Evolutionary conservation across 139 green algal genomes (phyloP).

Genomic region (Monoraphidium neglectum): DNA sequence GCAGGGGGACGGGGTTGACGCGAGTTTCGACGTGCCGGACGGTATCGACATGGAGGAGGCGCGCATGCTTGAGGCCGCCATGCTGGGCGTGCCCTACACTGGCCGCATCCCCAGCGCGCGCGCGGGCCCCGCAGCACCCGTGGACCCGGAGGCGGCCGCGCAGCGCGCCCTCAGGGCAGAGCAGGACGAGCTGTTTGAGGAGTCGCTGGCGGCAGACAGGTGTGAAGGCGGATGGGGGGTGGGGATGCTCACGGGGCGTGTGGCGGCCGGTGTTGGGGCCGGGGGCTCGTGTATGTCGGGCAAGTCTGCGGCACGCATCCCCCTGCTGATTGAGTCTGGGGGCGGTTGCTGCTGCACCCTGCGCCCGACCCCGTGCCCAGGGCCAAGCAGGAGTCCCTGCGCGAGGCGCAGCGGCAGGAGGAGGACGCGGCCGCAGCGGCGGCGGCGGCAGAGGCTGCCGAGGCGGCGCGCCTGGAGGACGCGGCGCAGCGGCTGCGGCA

Average conservation of each 20-base stretch:
- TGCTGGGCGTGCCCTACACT: conserved; percentile 79
- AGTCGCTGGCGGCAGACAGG: conserved; percentile 65
- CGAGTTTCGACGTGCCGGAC: conserved; percentile 41
- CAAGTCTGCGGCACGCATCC: too few relatives aligned
- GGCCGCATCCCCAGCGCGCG: conserved; percentile 54
- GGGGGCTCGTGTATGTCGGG: too few relatives aligned
- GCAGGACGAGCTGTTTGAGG: conserved; percentile 77
- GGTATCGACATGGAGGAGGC: conserved; percentile 68
- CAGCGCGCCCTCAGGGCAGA: conserved; percentile 57
- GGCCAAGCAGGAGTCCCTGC: conserved; percentile 36
- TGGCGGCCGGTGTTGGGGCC: too few relatives aligned
- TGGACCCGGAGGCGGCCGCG: conserved; percentile 35
- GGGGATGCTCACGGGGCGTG: too few relatives aligned
- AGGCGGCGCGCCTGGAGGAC: conserved; percentile 39
- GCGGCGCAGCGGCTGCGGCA: conserved; percentile 23
- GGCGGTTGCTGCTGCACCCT: too few relatives aligned
- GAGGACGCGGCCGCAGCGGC: conserved; percentile 10
- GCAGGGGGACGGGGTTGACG: not conserved
- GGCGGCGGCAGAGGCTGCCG: conserved; percentile 12
- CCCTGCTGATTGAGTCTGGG: too few relatives aligned
- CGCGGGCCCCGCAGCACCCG: conserved; percentile 3
- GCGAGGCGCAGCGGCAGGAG: not conserved
- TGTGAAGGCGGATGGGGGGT: conserved; percentile 19
- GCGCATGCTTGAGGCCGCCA: conserved; percentile 81
- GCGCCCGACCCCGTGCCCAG: too few relatives aligned